These are phyloP conservation scores for Cutaneotrichosporon curvatum DNA, from an alignment of 1,284 basidiomycete genomes.

Conservation along the genomic window DNA sequence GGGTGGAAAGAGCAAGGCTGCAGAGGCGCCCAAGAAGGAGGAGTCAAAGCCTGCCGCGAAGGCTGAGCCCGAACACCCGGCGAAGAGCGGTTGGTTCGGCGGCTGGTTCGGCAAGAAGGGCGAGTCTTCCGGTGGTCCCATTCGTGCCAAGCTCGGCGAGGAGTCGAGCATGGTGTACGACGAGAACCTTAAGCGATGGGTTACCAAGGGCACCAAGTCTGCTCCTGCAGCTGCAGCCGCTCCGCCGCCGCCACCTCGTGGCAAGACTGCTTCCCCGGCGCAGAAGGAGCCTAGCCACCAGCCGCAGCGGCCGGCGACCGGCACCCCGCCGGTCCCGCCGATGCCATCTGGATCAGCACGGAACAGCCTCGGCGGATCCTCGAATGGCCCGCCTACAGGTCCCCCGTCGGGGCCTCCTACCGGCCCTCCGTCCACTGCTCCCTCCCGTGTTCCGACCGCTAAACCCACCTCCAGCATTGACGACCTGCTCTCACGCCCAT, in stretches of 20 bases:
- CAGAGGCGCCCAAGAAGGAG: slow-evolving; percentile 22
- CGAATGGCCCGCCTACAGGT: slow-evolving; percentile 17
- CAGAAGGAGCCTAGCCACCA: slow-evolving; percentile 23
- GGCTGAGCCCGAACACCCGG: slow-evolving; percentile 1
- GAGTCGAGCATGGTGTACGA: slow-evolving; percentile 90
- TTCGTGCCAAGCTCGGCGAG: slow-evolving; percentile 88
- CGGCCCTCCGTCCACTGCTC: neutral
- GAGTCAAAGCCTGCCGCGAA: slow-evolving; percentile 4
- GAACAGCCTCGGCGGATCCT: neutral
- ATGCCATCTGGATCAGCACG: slow-evolving; percentile 37
- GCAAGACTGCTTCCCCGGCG: slow-evolving; percentile 73
- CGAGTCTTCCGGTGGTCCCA: slow-evolving; percentile 55
- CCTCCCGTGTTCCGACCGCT: slow-evolving; percentile 35
- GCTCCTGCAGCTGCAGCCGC: slow-evolving; percentile 50
- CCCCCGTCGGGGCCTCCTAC: neutral
- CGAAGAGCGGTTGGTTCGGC: slow-evolving; percentile 49
- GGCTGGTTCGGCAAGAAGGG: slow-evolving; percentile 59
- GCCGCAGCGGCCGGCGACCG: slow-evolving; percentile 35
- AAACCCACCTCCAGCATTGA: slow-evolving; percentile 50
- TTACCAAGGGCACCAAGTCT: slow-evolving; percentile 77
- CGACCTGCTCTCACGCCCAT: slow-evolving; percentile 41
- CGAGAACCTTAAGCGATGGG: slow-evolving; percentile 88
- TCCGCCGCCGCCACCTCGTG: slow-evolving; percentile 57
- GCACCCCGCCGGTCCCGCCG: slow-evolving; percentile 41
- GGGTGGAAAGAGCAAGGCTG: slow-evolving; percentile 25